Evolutionary conservation across 495 filamentous ascomycete species (phyloP).

Genomic region (Penicillium antarcticum): DNA sequence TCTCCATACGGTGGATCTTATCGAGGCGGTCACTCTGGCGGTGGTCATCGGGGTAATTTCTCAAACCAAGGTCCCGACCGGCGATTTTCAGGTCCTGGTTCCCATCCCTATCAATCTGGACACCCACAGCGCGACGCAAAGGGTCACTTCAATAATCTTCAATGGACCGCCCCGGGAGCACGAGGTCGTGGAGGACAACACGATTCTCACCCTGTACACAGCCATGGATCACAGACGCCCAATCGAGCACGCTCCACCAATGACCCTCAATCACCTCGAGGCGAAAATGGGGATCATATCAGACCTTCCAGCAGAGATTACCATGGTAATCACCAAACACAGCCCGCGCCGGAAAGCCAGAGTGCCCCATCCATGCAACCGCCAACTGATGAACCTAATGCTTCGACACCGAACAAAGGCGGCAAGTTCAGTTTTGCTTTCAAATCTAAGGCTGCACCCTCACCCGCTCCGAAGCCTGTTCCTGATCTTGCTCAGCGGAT

Average conservation of each 20-base stretch:
- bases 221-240: conserved; percentile 24
- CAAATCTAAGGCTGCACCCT: conserved; percentile 64
- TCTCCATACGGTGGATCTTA: conserved; percentile 46
- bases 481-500: conserved; percentile 67
- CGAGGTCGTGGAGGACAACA: conserved; percentile 28
- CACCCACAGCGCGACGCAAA: conserved; percentile 27
- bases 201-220: conserved; percentile 30
- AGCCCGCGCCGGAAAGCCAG: conserved; percentile 29
- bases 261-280: conserved; percentile 33
- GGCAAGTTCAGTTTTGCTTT: conserved; percentile 88
- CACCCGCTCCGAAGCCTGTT: conserved; percentile 61
- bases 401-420: conserved; percentile 52
- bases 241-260: conserved; percentile 28
- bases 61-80: conserved; percentile 50
- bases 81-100: conserved; percentile 32
- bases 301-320: conserved; percentile 57
- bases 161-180: conserved; percentile 53
- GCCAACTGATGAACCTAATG: conserved; percentile 43
- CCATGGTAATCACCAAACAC: conserved; percentile 52
- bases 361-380: conserved; percentile 45
- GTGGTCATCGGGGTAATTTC: conserved; percentile 47
- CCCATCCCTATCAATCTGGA: conserved; percentile 25
- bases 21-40: conserved; percentile 51
- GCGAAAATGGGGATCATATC: conserved; percentile 60
- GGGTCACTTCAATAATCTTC: conserved; percentile 56